A percentile compares a stretch with the other conserved stretches of the same genome.
These are phyloP conservation scores for Linnemannia schmuckeri DNA, from an alignment of 192 early-diverging fungal species.

Conservation along the genomic window DNA sequence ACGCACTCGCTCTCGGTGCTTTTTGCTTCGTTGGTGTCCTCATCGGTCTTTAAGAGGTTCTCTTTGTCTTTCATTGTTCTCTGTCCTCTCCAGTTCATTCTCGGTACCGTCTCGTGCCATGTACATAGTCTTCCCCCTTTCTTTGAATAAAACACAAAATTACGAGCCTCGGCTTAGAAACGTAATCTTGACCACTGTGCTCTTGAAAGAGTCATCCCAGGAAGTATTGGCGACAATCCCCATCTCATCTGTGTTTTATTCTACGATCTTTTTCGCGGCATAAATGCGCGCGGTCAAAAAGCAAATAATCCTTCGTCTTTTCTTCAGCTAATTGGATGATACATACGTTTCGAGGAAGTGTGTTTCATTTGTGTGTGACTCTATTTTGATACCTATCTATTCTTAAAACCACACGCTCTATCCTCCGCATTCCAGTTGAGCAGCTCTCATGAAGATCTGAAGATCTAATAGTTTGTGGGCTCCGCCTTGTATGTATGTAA, in stretches of 20 bases:
- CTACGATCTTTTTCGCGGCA: no score
- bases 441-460: conserved; percentile 8
- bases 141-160: not conserved
- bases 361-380: not conserved
- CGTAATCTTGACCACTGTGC: not conserved
- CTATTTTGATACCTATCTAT: not conserved
- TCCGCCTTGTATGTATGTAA: not conserved
- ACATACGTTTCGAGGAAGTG: not conserved
- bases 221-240: no score
- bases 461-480: not conserved
- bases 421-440: not conserved
- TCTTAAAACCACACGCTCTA: not conserved
- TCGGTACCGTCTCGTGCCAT: not conserved
- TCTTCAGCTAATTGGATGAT: not conserved
- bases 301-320: no score
- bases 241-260: no score
- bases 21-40: conserved; percentile 28
- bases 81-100: not conserved
- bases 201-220: not conserved
- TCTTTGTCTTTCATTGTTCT: not conserved
- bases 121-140: not conserved
- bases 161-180: not conserved
- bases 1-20: conserved; percentile 14
- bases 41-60: not conserved
- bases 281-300: no score